Evolutionary conservation across 441 rosid genomes (phyloP), one percentile per base, ranked within the genome.

Genomic region (Pelargonium myrrhifolium): DNA sequence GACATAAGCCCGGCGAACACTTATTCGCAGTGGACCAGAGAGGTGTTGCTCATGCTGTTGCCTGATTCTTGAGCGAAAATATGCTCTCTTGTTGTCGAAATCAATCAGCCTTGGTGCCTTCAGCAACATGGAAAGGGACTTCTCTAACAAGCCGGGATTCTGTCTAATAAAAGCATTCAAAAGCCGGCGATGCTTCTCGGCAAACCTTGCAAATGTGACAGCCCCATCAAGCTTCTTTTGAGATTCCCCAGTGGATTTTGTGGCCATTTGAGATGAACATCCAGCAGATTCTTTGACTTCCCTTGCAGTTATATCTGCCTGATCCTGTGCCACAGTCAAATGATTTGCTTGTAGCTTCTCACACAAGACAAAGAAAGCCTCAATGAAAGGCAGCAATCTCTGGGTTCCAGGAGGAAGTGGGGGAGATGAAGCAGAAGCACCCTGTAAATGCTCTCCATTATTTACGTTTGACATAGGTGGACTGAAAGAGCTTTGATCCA

Each of bases 361-460:
- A 74, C 96, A 92, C 78, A 92, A 80, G 51, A 94, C 94, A 83
- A 94, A 92, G 83, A 94, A 94, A 51, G 99, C 98, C 74, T 94
- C 99, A 63, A 94, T 87, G 69, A 87, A 92, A 65, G 99, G 97
- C 70, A 94, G 84, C 69, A 94, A 87, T 71, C 92, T 86, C 77
- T 92, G 98, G 45, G 97, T 87, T 75, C 97, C 99, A 11, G 96
- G 89, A 61, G 96, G 90, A 78, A 94, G 91, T 63, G 92, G 80
- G 47, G 97, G 79, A 1, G 85, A 80, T 68, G 86, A 77, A 65
- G 93, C 60, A 47, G 78, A 56, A 67, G 89, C 85, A 8, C 68
- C 75, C 68, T 80, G 88, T 68, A 75, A 80, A 68, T 85, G 89
- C 65, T 87, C 97, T 61, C 84, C 89, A 4, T 79, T 75, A 83